A percentile compares a stretch with the other conserved stretches of the same genome.
Evolutionary conservation across 2,329 filamentous ascomycete species (phyloP).

Genomic region (Setomelanomma holmii): DNA sequence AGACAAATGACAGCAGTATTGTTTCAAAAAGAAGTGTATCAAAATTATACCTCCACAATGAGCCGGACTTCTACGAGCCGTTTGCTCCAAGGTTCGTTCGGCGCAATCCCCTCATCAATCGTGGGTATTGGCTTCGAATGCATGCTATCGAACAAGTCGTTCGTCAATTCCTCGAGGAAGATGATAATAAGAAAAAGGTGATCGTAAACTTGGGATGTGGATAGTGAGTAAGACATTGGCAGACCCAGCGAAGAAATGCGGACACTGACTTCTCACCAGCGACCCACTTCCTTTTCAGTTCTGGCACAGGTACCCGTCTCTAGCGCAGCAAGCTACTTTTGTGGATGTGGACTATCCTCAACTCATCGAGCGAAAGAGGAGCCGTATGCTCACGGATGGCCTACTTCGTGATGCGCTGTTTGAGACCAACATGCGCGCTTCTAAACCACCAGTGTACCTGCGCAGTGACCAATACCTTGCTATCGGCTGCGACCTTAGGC

Average conservation of each 20-base stretch:
- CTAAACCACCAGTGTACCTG: conserved; percentile 37
- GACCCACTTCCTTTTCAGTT: conserved; percentile 89
- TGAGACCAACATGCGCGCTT: conserved; percentile 31
- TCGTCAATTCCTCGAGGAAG: conserved; percentile 71
- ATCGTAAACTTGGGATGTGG: conserved; percentile 88
- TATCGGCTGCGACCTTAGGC: conserved; percentile 79
- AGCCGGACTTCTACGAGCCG: conserved; percentile 84
- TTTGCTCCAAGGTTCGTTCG: conserved; percentile 86
- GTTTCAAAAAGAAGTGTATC: conserved; percentile 94
- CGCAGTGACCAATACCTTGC: conserved; percentile 75
- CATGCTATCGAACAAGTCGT: conserved; percentile 80
- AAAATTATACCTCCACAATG: conserved; percentile 76
- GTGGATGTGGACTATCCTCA: conserved; percentile 88
- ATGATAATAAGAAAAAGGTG: conserved; percentile 67
- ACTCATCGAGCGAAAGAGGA: conserved; percentile 76
- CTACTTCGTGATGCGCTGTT: conserved; percentile 51
- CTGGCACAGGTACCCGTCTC: conserved; percentile 68
- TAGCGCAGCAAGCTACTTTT: conserved; percentile 69
- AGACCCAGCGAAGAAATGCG: conserved; percentile 1
- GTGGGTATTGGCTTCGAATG: conserved; percentile 87
- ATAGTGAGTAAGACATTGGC: conserved; percentile 68
- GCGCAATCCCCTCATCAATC: conserved; percentile 86
- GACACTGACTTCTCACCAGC: conserved; percentile 57
- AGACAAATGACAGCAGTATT: conserved; percentile 89
- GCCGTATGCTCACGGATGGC: conserved; percentile 66